phyloP scores from a whole-genome alignment of 805 yeast genomes.

The Hermanozyma aechmeae region DNA sequence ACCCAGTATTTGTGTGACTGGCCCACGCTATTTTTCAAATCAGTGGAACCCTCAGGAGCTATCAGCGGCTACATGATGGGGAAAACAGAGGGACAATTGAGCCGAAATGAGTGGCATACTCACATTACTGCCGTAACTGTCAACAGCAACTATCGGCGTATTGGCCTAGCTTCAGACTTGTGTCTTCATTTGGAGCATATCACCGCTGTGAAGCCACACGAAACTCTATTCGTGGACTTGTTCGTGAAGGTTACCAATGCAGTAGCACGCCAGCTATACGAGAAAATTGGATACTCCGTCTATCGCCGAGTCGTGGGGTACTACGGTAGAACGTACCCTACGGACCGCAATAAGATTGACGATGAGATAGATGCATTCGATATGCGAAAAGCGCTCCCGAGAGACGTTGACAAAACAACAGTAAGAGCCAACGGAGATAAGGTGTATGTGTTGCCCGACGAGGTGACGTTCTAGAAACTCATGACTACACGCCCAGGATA shows the following conservation, averaged over 20 bases:
- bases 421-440: constrained; percentile 53
- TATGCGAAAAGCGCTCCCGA: constrained; percentile 58
- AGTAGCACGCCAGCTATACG: constrained; percentile 75
- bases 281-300: constrained; percentile 76
- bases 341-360: constrained; percentile 36
- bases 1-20: constrained; percentile 73
- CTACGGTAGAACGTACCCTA: constrained; percentile 52
- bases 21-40: constrained; percentile 86
- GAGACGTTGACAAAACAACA: constrained; percentile 48
- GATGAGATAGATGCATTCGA: constrained; percentile 85
- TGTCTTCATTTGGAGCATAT: constrained; percentile 66
- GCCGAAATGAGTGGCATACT: constrained; percentile 81
- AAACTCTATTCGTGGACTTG: constrained; percentile 79
- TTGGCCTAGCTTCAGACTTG: constrained; percentile 76
- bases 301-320: constrained; percentile 85
- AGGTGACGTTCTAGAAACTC: constrained; percentile 43
- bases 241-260: constrained; percentile 83
- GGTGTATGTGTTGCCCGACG: constrained; percentile 55
- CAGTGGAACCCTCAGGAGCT: constrained; percentile 32
- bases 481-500: neutral
- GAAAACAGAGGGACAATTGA: constrained; percentile 75
- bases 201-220: constrained; percentile 63
- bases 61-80: constrained; percentile 83
- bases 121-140: constrained; percentile 96
- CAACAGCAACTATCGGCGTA: constrained; percentile 69